Evolutionary conservation across 2,329 filamentous ascomycete species (phyloP), one percentile per base, ranked within the genome.

Genomic region (Parasarocladium wereldwijsianum): DNA sequence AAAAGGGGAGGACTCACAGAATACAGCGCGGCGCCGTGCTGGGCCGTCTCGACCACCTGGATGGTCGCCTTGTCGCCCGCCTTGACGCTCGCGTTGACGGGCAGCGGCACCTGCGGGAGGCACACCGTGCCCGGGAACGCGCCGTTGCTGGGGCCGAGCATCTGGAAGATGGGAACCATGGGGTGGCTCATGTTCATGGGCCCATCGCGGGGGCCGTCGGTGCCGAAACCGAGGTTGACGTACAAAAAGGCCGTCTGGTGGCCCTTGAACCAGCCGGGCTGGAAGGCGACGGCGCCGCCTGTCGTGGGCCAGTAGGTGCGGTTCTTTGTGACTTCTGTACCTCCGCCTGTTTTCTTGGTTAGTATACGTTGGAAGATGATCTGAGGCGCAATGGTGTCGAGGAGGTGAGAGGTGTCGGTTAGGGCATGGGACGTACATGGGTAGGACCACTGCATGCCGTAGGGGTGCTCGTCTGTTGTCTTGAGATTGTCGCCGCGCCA

Each of bases 191-290:
- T 92, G 63, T 96, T 96, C 6, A 57, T 53, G 1, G 90, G 87
- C 6, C 79, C 72, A 34, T 52, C 45, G 36, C 66, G 63, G 11
- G 72, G 71, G 0, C 68, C 71, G 8, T 67, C 63, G 19, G 67
- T 83, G 39, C 82, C 84, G 40, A 86, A 73, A 40, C 90, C 90
- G 32, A 96, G 65, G 60, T 96, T 96, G 57, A 96, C 62, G 58
- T 93, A 93, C 49, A 93, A 66, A 43, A 84, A 70, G 12, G 85
- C 87, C 5, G 72, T 76, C 20, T 69, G 53, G 52, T 96, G 90
- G 39, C 90, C 90, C 34, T 76, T 74, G 62, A 94, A 94, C 90
- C 90, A 96, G 45, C 87, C 90, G 0, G 90, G 90, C 49, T 96
- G 87, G 44, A 94, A 67, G 29, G 84, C 70, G 36, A 98, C 47